phyloP scores from a whole-genome alignment of 768 basidiomycete species.

The Hemileccinum rubropunctum region DNA sequence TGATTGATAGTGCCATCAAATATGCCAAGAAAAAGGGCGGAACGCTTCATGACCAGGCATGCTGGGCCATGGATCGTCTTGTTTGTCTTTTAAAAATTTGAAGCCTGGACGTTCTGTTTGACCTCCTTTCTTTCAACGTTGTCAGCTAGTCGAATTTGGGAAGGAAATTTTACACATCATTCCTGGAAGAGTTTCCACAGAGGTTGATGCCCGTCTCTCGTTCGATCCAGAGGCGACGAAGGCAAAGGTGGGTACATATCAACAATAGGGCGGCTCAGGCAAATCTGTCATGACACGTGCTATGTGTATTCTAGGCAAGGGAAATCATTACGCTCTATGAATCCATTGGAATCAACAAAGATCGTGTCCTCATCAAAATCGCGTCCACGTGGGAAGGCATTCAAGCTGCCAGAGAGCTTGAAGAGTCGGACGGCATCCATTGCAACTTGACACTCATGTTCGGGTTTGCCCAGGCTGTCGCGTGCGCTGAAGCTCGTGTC shows the following conservation, averaged over 20 bases:
- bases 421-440: conserved; percentile 86
- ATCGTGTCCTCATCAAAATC: conserved; percentile 96
- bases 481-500: conserved; percentile 94
- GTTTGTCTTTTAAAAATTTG: conserved; percentile 43
- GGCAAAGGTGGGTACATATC: conserved; percentile 52
- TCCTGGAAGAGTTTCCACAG: conserved; percentile 96
- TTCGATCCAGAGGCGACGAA: conserved; percentile 90
- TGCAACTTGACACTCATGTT: conserved; percentile 98
- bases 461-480: conserved; percentile 95
- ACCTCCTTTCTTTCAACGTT: background rate
- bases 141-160: conserved; percentile 93
- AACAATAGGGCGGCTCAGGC: too few relatives aligned
- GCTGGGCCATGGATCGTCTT: conserved; percentile 80
- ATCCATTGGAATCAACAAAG: conserved; percentile 81
- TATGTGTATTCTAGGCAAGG: conserved; percentile 45
- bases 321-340: conserved; percentile 90
- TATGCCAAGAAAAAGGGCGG: conserved; percentile 78
- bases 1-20: conserved; percentile 70
- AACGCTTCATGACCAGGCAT: conserved; percentile 66
- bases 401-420: conserved; percentile 92
- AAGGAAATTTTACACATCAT: conserved; percentile 90
- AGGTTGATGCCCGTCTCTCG: conserved; percentile 94
- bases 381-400: conserved; percentile 99
- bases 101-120: background rate
- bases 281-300: background rate